Evolutionary conservation across 352 stramenopile genomes (phyloP).

Genomic region (Globisporangium cederbergense): DNA sequence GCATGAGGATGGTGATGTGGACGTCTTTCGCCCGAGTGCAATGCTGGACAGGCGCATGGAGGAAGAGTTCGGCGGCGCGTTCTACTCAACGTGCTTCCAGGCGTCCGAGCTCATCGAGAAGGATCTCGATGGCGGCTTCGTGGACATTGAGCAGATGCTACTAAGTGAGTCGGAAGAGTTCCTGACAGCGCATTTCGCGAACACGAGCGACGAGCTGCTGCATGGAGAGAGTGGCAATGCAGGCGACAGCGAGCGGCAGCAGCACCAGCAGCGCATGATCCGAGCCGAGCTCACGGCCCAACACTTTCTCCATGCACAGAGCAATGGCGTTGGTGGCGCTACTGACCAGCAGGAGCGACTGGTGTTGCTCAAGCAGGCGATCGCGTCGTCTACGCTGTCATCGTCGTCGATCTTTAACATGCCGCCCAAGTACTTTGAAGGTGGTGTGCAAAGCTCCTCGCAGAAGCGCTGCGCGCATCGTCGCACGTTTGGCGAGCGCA

Average conservation of each 20-base stretch:
- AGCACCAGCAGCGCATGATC: conserved; percentile 19
- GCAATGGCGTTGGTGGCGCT: neutral
- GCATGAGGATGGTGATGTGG: conserved; percentile 26
- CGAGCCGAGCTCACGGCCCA: conserved; percentile 16
- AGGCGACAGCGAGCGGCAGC: conserved; percentile 16
- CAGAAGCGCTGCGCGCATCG: conserved; percentile 45
- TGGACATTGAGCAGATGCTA: conserved; percentile 72
- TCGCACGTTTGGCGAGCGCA: conserved; percentile 59
- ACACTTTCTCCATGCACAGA: conserved; percentile 12
- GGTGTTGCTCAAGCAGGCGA: conserved; percentile 17
- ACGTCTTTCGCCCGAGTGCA: conserved; percentile 62
- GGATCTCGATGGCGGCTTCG: conserved; percentile 27
- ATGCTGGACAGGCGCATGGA: conserved; percentile 49
- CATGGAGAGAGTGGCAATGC: neutral
- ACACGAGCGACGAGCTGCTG: conserved; percentile 5
- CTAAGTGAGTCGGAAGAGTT: conserved; percentile 36
- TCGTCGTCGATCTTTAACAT: conserved; percentile 24
- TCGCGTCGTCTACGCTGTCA: conserved; percentile 7
- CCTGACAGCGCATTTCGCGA: conserved; percentile 23
- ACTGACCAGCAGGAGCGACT: conserved; percentile 6
- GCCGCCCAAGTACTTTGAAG: conserved; percentile 42
- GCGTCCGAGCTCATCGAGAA: conserved; percentile 19
- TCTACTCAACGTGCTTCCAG: conserved; percentile 33
- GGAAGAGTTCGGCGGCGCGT: conserved; percentile 39
- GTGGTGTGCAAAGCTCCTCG: conserved; percentile 26